phyloP scores from a whole-genome alignment of 78 protist genomes.

The Dictyostelium brefeldianum region DNA sequence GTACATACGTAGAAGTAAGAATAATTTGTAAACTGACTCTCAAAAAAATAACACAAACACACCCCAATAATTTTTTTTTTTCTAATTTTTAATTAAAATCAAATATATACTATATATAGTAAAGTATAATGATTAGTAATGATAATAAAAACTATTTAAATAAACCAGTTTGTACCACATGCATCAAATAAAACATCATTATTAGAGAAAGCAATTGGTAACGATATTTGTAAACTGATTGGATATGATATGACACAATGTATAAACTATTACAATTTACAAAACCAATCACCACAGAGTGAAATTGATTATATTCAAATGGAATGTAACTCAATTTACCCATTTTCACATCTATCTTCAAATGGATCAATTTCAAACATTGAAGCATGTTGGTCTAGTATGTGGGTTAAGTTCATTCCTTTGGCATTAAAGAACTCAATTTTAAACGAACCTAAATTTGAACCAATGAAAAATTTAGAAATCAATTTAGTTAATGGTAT shows the following conservation, averaged over 20 bases:
- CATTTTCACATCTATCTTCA: not conserved
- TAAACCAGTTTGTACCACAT: not conserved
- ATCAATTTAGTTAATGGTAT: not conserved
- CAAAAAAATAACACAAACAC: too few relatives aligned
- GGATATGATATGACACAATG: not conserved
- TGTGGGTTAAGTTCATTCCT: conserved; percentile 12
- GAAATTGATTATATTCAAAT: not conserved
- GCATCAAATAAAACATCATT: too few relatives aligned
- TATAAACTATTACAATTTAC: not conserved
- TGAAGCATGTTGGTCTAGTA: conserved; percentile 24
- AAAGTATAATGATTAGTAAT: too few relatives aligned
- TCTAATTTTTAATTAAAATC: too few relatives aligned
- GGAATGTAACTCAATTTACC: not conserved
- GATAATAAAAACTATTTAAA: too few relatives aligned
- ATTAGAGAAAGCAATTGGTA: not conserved
- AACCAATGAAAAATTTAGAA: not conserved
- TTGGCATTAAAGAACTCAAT: not conserved
- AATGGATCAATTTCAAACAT: conserved; percentile 3
- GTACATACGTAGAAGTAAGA: too few relatives aligned
- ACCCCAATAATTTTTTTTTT: too few relatives aligned
- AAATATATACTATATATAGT: too few relatives aligned
- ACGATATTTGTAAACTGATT: not conserved
- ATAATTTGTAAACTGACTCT: too few relatives aligned
- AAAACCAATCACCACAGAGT: too few relatives aligned
- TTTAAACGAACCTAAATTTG: not conserved